These are phyloP conservation scores for Aureobasidium melanogenum DNA, from an alignment of 2,329 filamentous ascomycete genomes.

Conservation along the genomic window DNA sequence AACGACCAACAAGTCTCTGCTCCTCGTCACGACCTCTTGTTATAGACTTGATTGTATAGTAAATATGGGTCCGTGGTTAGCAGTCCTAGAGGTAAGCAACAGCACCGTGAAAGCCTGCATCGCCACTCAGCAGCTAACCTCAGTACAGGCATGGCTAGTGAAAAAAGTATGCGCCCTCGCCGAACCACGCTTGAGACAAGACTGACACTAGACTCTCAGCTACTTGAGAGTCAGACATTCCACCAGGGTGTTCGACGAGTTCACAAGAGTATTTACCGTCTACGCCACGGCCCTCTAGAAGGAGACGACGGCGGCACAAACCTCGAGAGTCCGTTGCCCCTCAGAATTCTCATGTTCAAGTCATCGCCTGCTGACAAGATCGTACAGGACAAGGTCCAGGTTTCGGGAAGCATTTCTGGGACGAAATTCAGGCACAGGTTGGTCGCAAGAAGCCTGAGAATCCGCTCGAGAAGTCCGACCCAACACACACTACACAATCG, in stretches of 20 bases:
- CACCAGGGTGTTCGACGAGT: constrained; percentile 44
- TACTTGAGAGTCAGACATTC: constrained; percentile 47
- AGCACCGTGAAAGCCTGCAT: background rate
- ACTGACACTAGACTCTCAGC: constrained; percentile 27
- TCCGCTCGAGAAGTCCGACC: background rate
- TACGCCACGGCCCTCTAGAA: constrained; percentile 39
- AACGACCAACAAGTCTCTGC: background rate
- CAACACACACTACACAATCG: background rate
- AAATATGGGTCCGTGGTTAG: constrained; percentile 10
- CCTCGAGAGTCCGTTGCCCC: constrained; percentile 29
- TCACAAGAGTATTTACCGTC: constrained; percentile 37
- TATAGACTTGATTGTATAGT: background rate
- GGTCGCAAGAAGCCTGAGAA: background rate
- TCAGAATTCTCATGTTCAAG: background rate
- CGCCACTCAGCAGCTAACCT: background rate
- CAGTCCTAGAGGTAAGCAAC: constrained; percentile 8
- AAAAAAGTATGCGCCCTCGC: constrained; percentile 7
- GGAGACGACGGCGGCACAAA: constrained; percentile 42
- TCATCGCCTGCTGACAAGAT: background rate
- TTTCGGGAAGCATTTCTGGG: constrained; percentile 43
- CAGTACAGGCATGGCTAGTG: constrained; percentile 11
- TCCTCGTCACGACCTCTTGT: background rate
- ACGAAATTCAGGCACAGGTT: constrained; percentile 42
- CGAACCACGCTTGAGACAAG: background rate
- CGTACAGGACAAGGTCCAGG: constrained; percentile 20